Evolutionary conservation across 257 asterid species (phyloP).

Genomic region (Solanum clarkiae): DNA sequence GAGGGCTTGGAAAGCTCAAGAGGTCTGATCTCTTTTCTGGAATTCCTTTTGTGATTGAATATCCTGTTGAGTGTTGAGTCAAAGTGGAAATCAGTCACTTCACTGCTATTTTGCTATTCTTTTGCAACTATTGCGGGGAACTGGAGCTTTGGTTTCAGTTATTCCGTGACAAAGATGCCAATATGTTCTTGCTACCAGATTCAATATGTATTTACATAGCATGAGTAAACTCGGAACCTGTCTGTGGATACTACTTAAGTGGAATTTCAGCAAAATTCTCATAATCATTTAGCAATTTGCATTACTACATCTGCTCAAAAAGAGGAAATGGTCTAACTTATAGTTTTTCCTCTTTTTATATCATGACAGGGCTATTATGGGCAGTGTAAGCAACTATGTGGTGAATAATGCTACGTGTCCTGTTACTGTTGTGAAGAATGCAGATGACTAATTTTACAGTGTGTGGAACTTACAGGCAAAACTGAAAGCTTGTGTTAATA

Average conservation of each 20-base stretch:
- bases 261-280: neutral
- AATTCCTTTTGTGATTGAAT: neutral
- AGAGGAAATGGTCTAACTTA: neutral
- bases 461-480: neutral
- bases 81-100: neutral
- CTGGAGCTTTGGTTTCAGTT: neutral
- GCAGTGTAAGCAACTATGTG: constrained; percentile 82
- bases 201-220: neutral
- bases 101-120: neutral
- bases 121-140: neutral
- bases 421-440: constrained; percentile 67
- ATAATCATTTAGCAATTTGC: neutral
- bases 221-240: neutral
- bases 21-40: constrained; percentile 26
- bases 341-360: neutral
- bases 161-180: neutral
- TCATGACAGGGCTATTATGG: constrained; percentile 73
- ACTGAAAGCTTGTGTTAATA: neutral
- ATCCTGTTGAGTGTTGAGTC: neutral
- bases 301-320: neutral
- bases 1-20: constrained; percentile 85
- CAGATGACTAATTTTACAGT: constrained; percentile 21
- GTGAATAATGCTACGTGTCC: constrained; percentile 80
- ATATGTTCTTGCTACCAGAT: neutral
- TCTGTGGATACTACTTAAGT: neutral